Conservation (phyloP, 345 rosid species). For the Camelina laxa region DNA sequence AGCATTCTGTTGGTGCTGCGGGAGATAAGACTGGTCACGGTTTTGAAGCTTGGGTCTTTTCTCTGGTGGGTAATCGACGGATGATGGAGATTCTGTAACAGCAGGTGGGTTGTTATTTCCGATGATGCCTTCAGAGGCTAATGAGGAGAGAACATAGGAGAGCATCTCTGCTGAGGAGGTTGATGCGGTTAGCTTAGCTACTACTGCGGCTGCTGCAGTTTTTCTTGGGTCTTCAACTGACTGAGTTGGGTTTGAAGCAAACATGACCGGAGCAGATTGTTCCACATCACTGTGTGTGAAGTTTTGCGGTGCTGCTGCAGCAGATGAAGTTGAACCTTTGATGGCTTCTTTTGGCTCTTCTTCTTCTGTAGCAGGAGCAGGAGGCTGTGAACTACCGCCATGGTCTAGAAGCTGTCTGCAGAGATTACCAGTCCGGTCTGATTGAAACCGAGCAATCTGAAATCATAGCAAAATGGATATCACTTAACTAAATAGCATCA, state of each 20-base stretch:
- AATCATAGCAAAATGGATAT: slow-evolving; percentile 8
- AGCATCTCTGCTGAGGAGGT: slow-evolving; percentile 94
- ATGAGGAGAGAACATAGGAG: slow-evolving; percentile 87
- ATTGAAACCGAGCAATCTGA: slow-evolving; percentile 63
- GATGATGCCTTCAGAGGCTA: slow-evolving; percentile 84
- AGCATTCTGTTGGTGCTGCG: slow-evolving; percentile 47
- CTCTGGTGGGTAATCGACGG: slow-evolving; percentile 59
- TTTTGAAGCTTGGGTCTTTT: slow-evolving; percentile 77
- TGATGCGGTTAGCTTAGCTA: slow-evolving; percentile 88
- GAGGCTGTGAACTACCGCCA: slow-evolving; percentile 44
- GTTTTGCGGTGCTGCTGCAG: slow-evolving; percentile 51
- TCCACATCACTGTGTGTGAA: slow-evolving; percentile 55
- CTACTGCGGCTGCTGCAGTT: slow-evolving; percentile 85
- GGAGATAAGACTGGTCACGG: slow-evolving; percentile 59
- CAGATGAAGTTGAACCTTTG: slow-evolving; percentile 26
- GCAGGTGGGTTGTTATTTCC: slow-evolving; percentile 48
- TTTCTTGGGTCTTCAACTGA: slow-evolving; percentile 64
- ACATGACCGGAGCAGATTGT: slow-evolving; percentile 72
- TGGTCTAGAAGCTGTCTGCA: slow-evolving; percentile 55
- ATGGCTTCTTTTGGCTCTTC: slow-evolving; percentile 56
- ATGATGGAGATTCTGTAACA: slow-evolving; percentile 42
- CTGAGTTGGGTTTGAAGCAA: slow-evolving; percentile 49
- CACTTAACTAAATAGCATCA: not conserved
- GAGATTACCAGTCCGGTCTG: slow-evolving; percentile 56
- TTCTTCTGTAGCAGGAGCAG: slow-evolving; percentile 42